Percentiles rank a stretch among this genome's conserved stretches.
Evolutionary conservation across 2,329 filamentous ascomycete species (phyloP).

Genomic region (Arachnomyces sp.): DNA sequence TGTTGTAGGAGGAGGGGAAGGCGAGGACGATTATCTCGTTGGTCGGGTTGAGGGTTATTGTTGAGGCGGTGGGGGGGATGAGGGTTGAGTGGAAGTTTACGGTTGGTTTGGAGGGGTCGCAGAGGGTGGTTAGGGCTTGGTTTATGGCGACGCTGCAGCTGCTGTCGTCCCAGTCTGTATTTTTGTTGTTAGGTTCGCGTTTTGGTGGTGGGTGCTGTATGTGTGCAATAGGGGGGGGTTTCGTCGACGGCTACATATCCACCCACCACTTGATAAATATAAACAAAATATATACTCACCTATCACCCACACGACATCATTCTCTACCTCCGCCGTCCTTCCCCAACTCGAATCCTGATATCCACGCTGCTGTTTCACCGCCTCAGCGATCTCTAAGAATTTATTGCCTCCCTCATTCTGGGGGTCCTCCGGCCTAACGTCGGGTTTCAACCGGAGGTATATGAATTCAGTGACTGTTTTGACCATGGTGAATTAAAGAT

Average conservation of each 20-base stretch:
- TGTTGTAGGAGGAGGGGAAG: constrained; percentile 30
- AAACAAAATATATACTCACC: constrained; percentile 17
- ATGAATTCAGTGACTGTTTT: constrained; percentile 25
- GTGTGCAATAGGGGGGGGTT: not conserved
- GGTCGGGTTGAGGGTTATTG: constrained; percentile 32
- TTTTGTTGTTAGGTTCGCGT: not conserved
- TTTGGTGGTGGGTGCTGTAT: not conserved
- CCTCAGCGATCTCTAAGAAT: constrained; percentile 22
- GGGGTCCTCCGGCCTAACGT: constrained; percentile 30
- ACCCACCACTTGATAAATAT: too few relatives aligned
- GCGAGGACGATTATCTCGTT: constrained; percentile 43
- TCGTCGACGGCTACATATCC: too few relatives aligned
- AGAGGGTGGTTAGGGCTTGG: constrained; percentile 1
- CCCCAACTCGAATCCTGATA: constrained; percentile 31
- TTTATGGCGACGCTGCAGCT: not conserved
- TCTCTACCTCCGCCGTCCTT: constrained; percentile 27
- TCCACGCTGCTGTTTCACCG: constrained; percentile 26
- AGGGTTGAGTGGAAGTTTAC: constrained; percentile 20
- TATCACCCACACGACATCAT: constrained; percentile 29
- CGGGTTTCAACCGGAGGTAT: constrained; percentile 29
- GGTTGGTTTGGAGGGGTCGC: not conserved
- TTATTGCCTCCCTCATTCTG: constrained; percentile 23
- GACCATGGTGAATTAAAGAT: not conserved
- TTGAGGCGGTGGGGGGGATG: constrained; percentile 19
- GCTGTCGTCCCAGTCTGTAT: constrained; percentile 11